Conservation (phyloP, 805 yeast genomes). For the Candida hispaniensis region DNA sequence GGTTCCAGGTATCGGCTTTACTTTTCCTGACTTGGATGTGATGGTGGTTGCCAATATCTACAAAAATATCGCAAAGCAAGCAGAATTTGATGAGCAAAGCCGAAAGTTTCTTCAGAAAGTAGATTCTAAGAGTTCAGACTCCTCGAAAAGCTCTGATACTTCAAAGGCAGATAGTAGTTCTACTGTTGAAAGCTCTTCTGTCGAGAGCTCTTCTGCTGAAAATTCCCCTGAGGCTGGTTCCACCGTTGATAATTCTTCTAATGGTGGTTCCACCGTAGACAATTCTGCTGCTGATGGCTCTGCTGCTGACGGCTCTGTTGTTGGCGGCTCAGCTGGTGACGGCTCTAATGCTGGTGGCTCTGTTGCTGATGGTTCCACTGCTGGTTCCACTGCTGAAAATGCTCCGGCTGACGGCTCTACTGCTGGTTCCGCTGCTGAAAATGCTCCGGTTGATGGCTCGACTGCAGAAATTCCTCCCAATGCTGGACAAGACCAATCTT, state of each 20-base stretch:
- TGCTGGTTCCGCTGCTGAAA: not conserved
- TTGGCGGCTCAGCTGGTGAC: slow-evolving; percentile 2
- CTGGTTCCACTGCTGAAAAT: not conserved
- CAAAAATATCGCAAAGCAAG: too few species aligned
- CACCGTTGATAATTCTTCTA: not conserved
- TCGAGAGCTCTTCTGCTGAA: slow-evolving; percentile 2
- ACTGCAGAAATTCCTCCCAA: too few species aligned
- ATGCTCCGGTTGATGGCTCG: too few species aligned
- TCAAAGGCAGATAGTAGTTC: too few species aligned
- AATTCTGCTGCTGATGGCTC: slow-evolving; percentile 3
- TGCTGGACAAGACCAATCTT: too few species aligned
- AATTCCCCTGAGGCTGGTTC: slow-evolving; percentile 3
- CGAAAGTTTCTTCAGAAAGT: too few species aligned
- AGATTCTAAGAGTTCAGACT: too few species aligned
- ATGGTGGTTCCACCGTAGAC: not conserved
- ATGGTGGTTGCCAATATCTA: slow-evolving; percentile 46
- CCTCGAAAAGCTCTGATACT: too few species aligned
- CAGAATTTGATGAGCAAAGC: too few species aligned
- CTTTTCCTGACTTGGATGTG: slow-evolving; percentile 82
- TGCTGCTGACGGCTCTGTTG: slow-evolving; percentile 3
- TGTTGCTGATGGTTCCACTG: not conserved
- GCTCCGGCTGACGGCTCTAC: not conserved
- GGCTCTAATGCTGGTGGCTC: not conserved
- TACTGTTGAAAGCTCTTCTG: slow-evolving; percentile 1
- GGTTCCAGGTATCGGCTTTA: slow-evolving; percentile 78